Base-by-base conservation (phyloP, 2,329 filamentous ascomycete species). In the Clarireedia paspali region DNA sequence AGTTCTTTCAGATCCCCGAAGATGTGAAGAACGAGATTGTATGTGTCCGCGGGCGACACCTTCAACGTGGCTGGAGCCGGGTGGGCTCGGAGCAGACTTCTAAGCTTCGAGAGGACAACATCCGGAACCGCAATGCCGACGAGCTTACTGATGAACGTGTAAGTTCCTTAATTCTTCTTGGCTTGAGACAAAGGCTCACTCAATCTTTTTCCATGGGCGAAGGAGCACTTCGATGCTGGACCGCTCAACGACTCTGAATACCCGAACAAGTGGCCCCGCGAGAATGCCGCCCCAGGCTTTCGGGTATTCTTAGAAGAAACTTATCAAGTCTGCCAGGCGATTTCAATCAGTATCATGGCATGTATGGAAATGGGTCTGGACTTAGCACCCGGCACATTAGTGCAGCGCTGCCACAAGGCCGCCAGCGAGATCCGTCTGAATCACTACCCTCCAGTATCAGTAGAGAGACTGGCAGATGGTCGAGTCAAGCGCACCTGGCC, bases 241-340 rank as follows among this genome's bases (percentile, higher is more conserved):
- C 14, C 50, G 7, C 10, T 44, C 4, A n/a, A 14, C 7, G 59
- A 60, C 42, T 26, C 20, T 14, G 14, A 48, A 47, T 60, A 30
- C 51, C 55, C 74, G 6, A 79, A 79, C 56, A 69, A 75, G 57
- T 79, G 76, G 75, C 66, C 74, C 4, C 71, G 73, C 0, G 67
- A 75, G 15, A 64, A 67, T 6, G 66, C 78, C 3, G 44, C 45
- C 17, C 73, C 74, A 0, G 72, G 70, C 2, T 78, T 77, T 60
- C 72, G 73, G 3, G 58, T 62, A 10, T 77, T 76, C 60, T 77
- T 75, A 69, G 72, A 64, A 14, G 57, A 60, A 10, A 77, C 78
- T 60, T 80, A 70, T 26, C 66, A 73, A 7, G 15, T 12, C 3
- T 42, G 36, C 4, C 34, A 59, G 30, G 24, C 17, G 7, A 42